A percentile compares a stretch with the other conserved stretches of the same genome.
Evolutionary conservation across 441 rosid species (phyloP).

Genomic region (Arabidopsis lyrata): DNA sequence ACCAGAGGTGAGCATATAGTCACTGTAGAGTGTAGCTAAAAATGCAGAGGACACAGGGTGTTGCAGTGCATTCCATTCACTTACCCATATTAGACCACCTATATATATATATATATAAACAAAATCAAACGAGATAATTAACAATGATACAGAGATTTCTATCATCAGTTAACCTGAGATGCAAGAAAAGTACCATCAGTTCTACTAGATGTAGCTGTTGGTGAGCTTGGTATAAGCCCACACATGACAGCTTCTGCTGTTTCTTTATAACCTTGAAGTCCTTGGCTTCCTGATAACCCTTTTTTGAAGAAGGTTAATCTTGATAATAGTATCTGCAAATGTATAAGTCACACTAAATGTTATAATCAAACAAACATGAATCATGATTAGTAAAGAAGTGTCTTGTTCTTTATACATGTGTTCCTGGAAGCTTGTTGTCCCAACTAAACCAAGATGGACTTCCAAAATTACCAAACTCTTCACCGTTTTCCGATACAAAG

Average conservation of each 20-base stretch:
- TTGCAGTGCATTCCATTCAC: conserved; percentile 88
- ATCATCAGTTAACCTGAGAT: neutral
- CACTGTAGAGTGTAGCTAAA: conserved; percentile 81
- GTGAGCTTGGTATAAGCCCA: conserved; percentile 82
- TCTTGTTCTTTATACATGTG: conserved; percentile 44
- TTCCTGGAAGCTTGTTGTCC: conserved; percentile 96
- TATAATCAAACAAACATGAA: conserved; percentile 3
- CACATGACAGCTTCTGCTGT: conserved; percentile 98
- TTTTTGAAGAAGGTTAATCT: conserved; percentile 79
- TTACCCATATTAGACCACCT: conserved; percentile 95
- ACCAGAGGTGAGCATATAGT: conserved; percentile 89
- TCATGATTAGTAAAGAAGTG: conserved; percentile 40
- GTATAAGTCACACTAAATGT: neutral
- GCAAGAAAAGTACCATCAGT: conserved; percentile 60
- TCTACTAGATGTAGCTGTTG: conserved; percentile 84
- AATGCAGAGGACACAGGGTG: conserved; percentile 94
- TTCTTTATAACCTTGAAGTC: conserved; percentile 65
- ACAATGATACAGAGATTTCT: neutral
- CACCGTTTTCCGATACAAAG: conserved; percentile 67
- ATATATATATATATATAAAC: conserved; percentile 1
- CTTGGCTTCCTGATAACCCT: conserved; percentile 61
- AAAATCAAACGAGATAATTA: neutral
- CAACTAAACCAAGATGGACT: conserved; percentile 95
- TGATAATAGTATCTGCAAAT: conserved; percentile 79
- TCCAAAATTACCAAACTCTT: conserved; percentile 74